phyloP scores from a whole-genome alignment of 1,139 yeast genomes.

The Meyerozyma smithsonii region DNA sequence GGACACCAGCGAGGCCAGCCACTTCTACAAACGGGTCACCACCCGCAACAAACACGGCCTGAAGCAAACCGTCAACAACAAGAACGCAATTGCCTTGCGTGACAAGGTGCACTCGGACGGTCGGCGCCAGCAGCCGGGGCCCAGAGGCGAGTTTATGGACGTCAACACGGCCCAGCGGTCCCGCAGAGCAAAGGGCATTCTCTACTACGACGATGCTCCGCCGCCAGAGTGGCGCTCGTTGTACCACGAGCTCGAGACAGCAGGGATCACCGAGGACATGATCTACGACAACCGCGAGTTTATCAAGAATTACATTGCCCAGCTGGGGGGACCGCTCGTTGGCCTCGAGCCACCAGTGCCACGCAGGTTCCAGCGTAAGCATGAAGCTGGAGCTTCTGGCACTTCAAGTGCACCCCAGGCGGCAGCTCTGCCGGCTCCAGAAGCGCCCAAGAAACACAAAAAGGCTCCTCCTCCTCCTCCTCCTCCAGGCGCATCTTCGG shows the following conservation, averaged over 20 bases:
- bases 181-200: conserved; percentile 53
- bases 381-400: conserved; percentile 7
- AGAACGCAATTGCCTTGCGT: conserved; percentile 79
- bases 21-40: conserved; percentile 73
- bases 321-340: conserved; percentile 80
- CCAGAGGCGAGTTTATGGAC: conserved; percentile 61
- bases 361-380: conserved; percentile 41
- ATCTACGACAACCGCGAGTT: conserved; percentile 82
- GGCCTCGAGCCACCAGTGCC: conserved; percentile 87
- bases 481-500: conserved; percentile 20
- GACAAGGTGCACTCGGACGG: conserved; percentile 32
- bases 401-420: no score
- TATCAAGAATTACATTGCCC: conserved; percentile 68
- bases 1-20: conserved; percentile 83
- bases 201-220: conserved; percentile 74
- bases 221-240: conserved; percentile 84
- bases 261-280: conserved; percentile 86
- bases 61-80: conserved; percentile 78
- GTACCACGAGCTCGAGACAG: conserved; percentile 66
- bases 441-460: conserved; percentile 19
- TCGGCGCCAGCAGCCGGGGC: conserved; percentile 50
- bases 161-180: conserved; percentile 51
- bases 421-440: conserved; percentile 5
- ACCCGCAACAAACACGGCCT: conserved; percentile 77
- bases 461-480: conserved; percentile 49